A percentile compares a stretch with the other conserved stretches of the same genome.
These are phyloP conservation scores for Phytophthora fragariaefolia DNA, from an alignment of 352 stramenopile species.

Conservation along the genomic window DNA sequence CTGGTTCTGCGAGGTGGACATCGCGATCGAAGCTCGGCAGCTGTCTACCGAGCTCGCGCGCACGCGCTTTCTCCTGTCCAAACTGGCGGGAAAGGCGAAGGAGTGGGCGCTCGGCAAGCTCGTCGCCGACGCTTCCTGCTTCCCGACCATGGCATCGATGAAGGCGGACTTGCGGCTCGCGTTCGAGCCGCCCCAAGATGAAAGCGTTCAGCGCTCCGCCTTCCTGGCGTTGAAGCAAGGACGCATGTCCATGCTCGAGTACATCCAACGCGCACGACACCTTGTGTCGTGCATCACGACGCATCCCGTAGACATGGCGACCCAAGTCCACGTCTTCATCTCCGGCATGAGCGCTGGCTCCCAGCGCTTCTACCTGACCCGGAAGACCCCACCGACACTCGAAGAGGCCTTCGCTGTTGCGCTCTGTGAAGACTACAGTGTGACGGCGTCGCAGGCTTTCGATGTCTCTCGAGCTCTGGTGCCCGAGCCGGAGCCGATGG, in stretches of 20 bases:
- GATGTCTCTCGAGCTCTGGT: too few species aligned
- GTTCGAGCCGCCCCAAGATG: too few species aligned
- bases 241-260: constrained; percentile 20
- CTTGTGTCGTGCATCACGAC: too few species aligned
- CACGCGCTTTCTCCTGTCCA: too few species aligned
- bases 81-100: too few species aligned
- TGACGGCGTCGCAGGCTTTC: constrained; percentile 18
- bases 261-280: too few species aligned
- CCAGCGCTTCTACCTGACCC: constrained; percentile 30
- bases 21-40: too few species aligned
- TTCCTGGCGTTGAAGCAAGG: constrained; percentile 28
- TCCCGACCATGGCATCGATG: constrained; percentile 2
- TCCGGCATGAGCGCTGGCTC: constrained; percentile 22
- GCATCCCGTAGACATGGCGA: constrained; percentile 30
- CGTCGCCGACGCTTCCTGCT: constrained; percentile 18
- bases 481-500: constrained; percentile 12
- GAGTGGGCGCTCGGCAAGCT: too few species aligned
- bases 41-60: too few species aligned
- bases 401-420: constrained; percentile 25
- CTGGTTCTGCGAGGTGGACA: too few species aligned
- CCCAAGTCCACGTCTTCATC: constrained; percentile 30
- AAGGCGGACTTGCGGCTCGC: constrained; percentile 22
- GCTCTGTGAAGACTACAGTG: constrained; percentile 25
- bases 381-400: too few species aligned
- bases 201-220: background rate